phyloP scores from a whole-genome alignment of 306 rosid species.

The Cicer bijugum region DNA sequence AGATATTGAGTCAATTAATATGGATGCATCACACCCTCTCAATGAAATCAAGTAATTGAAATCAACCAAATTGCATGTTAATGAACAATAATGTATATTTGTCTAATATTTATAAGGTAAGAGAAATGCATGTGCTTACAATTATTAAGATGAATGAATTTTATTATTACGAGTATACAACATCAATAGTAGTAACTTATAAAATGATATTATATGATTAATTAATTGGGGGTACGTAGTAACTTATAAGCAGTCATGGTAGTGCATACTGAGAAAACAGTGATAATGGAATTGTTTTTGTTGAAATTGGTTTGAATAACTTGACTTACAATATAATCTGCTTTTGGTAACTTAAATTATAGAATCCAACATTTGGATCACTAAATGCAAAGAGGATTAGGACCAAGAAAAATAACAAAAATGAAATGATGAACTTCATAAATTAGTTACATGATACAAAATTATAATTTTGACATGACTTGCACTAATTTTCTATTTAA shows the following conservation, averaged over 20 bases:
- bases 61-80: no score
- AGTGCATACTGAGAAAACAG: slow-evolving; percentile 65
- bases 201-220: neutral
- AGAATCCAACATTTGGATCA: slow-evolving; percentile 56
- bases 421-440: slow-evolving; percentile 5
- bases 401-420: neutral
- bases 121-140: no score
- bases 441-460: no score
- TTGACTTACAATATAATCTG: slow-evolving; percentile 49
- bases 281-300: slow-evolving; percentile 46
- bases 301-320: slow-evolving; percentile 49
- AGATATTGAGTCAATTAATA: slow-evolving; percentile 52
- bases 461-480: no score
- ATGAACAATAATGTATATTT: no score
- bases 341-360: slow-evolving; percentile 48
- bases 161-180: no score
- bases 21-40: slow-evolving; percentile 66
- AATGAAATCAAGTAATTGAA: no score
- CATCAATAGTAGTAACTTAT: no score
- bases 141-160: no score
- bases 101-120: no score
- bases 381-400: slow-evolving; percentile 48
- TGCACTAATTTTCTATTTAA: neutral
- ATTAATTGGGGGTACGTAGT: neutral
- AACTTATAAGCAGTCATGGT: slow-evolving; percentile 68